Conservation (phyloP, 108 stramenopile genomes). For the Nitzschia sp. region DNA sequence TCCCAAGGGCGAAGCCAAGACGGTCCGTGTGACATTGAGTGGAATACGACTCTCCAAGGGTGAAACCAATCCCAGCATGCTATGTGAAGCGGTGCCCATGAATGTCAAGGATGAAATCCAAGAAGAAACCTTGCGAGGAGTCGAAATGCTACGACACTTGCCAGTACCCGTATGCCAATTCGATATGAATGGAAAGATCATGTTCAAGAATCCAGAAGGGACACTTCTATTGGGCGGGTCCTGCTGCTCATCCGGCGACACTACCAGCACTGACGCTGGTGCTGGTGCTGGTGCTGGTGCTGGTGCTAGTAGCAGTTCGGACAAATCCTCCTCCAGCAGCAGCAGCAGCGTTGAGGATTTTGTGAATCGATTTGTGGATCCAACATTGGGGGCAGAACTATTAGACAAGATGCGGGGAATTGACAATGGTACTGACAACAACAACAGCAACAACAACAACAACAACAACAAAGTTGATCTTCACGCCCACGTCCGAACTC, state of each 20-base stretch:
- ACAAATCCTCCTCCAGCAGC: not conserved
- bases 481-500: constrained; percentile 27
- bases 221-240: not conserved
- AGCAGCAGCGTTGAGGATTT: not conserved
- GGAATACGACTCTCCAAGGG: constrained; percentile 1
- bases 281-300: not conserved
- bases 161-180: constrained; percentile 38
- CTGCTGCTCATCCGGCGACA: not conserved
- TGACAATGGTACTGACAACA: not conserved
- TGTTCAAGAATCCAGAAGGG: constrained; percentile 46
- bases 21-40: not conserved
- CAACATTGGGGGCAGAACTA: not conserved
- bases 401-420: constrained; percentile 1
- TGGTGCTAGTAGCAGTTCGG: not conserved
- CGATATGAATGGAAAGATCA: constrained; percentile 32
- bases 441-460: not conserved
- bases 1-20: constrained; percentile 25
- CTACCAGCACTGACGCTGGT: not conserved
- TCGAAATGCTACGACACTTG: constrained; percentile 41
- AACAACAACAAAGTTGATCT: not conserved
- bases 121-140: constrained; percentile 10
- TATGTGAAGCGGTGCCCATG: not conserved
- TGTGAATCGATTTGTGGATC: constrained; percentile 27
- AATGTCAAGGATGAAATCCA: not conserved
- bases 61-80: not conserved